Conservation (phyloP, 2,329 filamentous ascomycete genomes). For the Aspergillus brunneoviolaceus region DNA sequence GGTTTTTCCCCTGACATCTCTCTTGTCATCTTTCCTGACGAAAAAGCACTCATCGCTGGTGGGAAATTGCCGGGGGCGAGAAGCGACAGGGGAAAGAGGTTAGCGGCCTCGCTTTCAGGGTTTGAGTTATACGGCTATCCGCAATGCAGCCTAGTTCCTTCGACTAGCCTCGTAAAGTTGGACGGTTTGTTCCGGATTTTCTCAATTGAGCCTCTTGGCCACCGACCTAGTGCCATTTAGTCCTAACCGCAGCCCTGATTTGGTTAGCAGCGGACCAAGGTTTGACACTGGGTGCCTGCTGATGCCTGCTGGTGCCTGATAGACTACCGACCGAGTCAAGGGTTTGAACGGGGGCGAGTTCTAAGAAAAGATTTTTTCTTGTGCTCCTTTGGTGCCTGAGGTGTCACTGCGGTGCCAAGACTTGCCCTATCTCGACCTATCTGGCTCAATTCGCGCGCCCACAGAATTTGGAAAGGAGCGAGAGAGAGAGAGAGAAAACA, state of each 20-base stretch:
- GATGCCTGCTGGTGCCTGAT: background rate
- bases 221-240: background rate
- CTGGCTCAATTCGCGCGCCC: no score
- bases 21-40: no score
- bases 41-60: no score
- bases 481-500: no score
- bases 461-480: no score
- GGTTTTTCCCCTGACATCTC: no score
- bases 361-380: no score
- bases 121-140: background rate
- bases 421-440: no score
- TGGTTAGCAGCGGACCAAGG: background rate
- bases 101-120: constrained; percentile 1
- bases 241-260: background rate
- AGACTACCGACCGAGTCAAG: background rate
- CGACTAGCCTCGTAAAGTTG: background rate
- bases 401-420: background rate
- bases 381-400: background rate
- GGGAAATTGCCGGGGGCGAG: background rate
- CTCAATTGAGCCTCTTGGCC: background rate
- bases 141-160: background rate
- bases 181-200: constrained; percentile 1
- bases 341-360: no score
- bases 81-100: background rate
- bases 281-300: background rate